Evolutionary conservation across 1,284 basidiomycete species (phyloP), one percentile per base, ranked within the genome.

Genomic region (Malassezia vespertilionis): DNA sequence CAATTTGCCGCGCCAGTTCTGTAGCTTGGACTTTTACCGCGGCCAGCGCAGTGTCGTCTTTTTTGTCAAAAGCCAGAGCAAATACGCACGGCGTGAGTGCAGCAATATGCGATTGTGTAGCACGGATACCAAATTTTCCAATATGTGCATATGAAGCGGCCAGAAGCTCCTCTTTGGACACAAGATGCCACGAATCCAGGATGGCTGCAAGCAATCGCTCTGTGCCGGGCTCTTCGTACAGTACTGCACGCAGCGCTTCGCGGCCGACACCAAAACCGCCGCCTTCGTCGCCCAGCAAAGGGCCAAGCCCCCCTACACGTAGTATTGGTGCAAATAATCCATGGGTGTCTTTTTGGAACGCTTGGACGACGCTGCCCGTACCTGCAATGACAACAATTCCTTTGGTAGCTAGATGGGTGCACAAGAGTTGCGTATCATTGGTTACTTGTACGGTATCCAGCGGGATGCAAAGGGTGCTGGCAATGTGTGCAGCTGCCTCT

Each of bases 261-360:
- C 53, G 51, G 0, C 60, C 60, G 2, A 63, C 40, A 5, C 40
- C 28, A 42, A 40, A 61, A 4, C 49, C 60, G 33, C 59, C 57
- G 2, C 60, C 60, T 24, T 63, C 60, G 37, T 63, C 60, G 39
- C 60, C 60, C 11, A 63, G 33, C 1, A 63, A 33, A 57, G 57
- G 61, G 4, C 60, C 60, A 21, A 61, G 53, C 23, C 60, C 60
- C 7, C 60, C 59, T 14, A 53, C 46, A 6, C 53, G 28, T 18
- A 39, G 40, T 5, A 50, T 2, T 33, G 43, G 24, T 28, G 32
- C 31, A 54, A 40, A 48, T 30, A 23, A n/a, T n/a, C 42, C 41
- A 15, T 37, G 38, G 21, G 20, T 17, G 22, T 39, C 2, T 26
- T 3, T 18, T 37, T 39, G n/a, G 40, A 54, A 56, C 15, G 38